A percentile compares a stretch with the other conserved stretches of the same genome.
Evolutionary conservation across 2,329 filamentous ascomycete genomes (phyloP).

Genomic region (Lachnellula suecica): DNA sequence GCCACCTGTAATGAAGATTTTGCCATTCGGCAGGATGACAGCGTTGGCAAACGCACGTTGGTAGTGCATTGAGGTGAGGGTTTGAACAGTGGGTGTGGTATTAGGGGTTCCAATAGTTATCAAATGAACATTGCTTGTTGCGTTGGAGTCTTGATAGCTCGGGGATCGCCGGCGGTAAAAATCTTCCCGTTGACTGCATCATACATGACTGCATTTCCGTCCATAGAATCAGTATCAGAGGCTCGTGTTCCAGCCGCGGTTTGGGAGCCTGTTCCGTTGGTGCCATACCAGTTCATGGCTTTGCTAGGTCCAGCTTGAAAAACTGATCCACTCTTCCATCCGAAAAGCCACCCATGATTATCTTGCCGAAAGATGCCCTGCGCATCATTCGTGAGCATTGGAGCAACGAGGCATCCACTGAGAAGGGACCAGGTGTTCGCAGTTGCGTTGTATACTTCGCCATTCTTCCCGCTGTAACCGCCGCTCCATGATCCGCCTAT

Average conservation of each 20-base stretch:
- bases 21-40: slow-evolving; percentile 49
- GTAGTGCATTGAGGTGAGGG: slow-evolving; percentile 37
- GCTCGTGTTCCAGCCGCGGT: slow-evolving; percentile 42
- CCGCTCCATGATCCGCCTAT: slow-evolving; percentile 57
- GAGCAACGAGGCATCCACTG: slow-evolving; percentile 41
- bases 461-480: slow-evolving; percentile 49
- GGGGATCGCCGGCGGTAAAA: slow-evolving; percentile 49
- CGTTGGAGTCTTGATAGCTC: slow-evolving; percentile 43
- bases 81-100: slow-evolving; percentile 28
- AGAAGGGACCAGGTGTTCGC: slow-evolving; percentile 47
- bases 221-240: slow-evolving; percentile 51
- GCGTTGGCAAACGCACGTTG: slow-evolving; percentile 44
- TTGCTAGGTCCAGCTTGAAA: slow-evolving; percentile 32
- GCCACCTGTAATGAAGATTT: slow-evolving; percentile 47
- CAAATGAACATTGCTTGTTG: slow-evolving; percentile 46
- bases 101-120: slow-evolving; percentile 43
- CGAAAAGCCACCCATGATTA: slow-evolving; percentile 49
- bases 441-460: slow-evolving; percentile 50
- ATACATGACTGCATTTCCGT: slow-evolving; percentile 56
- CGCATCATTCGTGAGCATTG: slow-evolving; percentile 49
- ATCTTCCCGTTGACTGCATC: slow-evolving; percentile 55
- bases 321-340: slow-evolving; percentile 24
- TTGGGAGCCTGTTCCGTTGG: slow-evolving; percentile 40
- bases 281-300: slow-evolving; percentile 57
- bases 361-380: slow-evolving; percentile 45